Base-by-base conservation (phyloP, 2,329 filamentous ascomycete genomes). In the Elsinoe australis region DNA sequence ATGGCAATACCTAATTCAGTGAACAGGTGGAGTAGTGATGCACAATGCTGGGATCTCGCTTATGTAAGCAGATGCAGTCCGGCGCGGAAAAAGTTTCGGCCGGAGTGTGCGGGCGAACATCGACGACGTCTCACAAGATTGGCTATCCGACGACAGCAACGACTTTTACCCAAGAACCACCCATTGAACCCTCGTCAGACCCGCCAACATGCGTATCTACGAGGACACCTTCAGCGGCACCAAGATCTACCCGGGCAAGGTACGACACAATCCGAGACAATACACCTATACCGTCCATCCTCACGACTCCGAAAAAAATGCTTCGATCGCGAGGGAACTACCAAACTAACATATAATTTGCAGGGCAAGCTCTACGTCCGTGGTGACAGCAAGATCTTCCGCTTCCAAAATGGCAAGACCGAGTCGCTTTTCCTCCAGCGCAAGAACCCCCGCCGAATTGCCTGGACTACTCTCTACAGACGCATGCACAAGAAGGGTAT, bases 401-500 rank as follows among this genome's bases (percentile, higher is more conserved):
- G 92, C 71, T 98, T 98, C 86, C 88, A 95, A 77, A 95, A 94
- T 77, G 88, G 92, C 79, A 98, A 98, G 80, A 90, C 87, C 75
- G 92, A 98, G 79, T 95, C 88, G 62, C 87, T 98, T 62, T 98
- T 98, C 83, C 87, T 96, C 64, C 92, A 98, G 82, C 90, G 92
- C 81, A 98, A 98, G 87, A 98, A 98, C 83, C 92, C 92, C 71
- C 90, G 92, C 74, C 88, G 90, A 72, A 96, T 98, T 74, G 83
- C 90, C 63, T 98, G 92, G 92, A 98, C 92, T 61, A 83, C 89
- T 66, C 86, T 98, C 59, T 98, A 87, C 87, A 84, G 92, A 73
- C 86, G 90, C 75, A 87, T 94, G 78, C 90, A 95, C 85, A 92
- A 89, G 81, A 98, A 98, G 88, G 92, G 92, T 84, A 94, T 96